Base-by-base conservation (phyloP, 352 stramenopile genomes). In the Globisporangium cederbergense region DNA sequence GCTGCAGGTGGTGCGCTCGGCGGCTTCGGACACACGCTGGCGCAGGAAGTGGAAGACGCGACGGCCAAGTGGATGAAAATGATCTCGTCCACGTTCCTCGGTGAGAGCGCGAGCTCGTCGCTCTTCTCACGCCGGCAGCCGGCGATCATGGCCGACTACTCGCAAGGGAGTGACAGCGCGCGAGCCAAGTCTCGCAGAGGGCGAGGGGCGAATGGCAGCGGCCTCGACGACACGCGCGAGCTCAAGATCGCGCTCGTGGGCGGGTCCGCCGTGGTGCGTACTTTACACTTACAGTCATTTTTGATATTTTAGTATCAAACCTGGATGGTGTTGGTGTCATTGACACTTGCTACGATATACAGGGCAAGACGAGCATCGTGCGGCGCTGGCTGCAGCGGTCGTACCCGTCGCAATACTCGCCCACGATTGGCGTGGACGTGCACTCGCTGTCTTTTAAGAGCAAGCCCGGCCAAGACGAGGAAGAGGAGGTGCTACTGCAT, bases 211-310 rank as follows among this genome's bases (percentile, higher is more conserved):
- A 72, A 81, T 7, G 16, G 42, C 42, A 47, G 42, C 47, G 68
- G 58, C 1, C 52, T 85, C 9, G 77, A 86, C 62, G 58, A 72
- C 34, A 86, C 68, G 52, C 76, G 76, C 22, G 81, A 89, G 52
- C 75, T 93, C 66, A 95, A 93, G 76, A 89, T 95, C 55, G 86
- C 82, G 22, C 78, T 95, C 13, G 86, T 95, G 3, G 86, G 86
- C 32, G 86, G 84, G 13, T 67, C 86, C 3, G 84, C 79, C 52
- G 86, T 95, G 72, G 85, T 91, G 59, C 58, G 66, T 63, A 20
- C 9, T 25, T 3, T 3, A 45, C 14, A 28, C 34, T 25, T 22
- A n/a, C 4, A 16, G 10, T 28, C n/a, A 9, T 30, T 42, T 8
- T 18, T 34, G n/a, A 25, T 50, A 9, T 5, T 50, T 22, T 4